Evolutionary conservation across 2,329 filamentous ascomycete species (phyloP), one percentile per base, ranked within the genome.

Genomic region (Thielaviopsis euricoi): DNA sequence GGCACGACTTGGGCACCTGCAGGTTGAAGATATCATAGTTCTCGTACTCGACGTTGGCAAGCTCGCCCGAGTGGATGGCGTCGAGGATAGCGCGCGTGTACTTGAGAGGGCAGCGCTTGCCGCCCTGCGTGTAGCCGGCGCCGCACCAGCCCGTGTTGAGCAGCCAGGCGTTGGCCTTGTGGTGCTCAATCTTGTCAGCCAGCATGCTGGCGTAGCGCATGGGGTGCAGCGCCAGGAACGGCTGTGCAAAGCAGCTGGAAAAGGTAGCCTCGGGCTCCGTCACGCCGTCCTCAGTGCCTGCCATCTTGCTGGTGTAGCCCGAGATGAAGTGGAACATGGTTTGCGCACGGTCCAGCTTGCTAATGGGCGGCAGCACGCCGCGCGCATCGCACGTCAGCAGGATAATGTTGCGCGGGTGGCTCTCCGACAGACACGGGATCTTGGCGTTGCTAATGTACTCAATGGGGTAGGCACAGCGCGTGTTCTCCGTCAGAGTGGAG

Each of bases 311-410:
- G 63, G 93, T 98, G 81, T 98, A 98, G 66, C 93, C 93, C 19
- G 88, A 95, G 75, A 98, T 98, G 83, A 98, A 98, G 81, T 98
- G 93, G 85, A 97, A 98, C 91, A 98, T 97, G 72, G 89, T 95
- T 77, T 97, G 93, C 67, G 88, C 83, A 63, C 86, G 82, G 78
- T 86, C 83, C 70, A 98, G 86, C 80, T 97, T 97, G 67, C 89
- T 96, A 75, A 98, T 97, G 53, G 93, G 93, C 59, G 93, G 93
- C 58, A 98, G 83, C 54, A 98, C 93, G 77, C 93, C 93, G 65
- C 93, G 89, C 61, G 93, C 93, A 68, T 98, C 93, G 76, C 93
- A 98, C 62, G 93, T 98, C 66, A 98, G 84, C 66, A 98, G 86
- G 69, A 98, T 87, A 74, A 98, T 97, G 83, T 98, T 98, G 73